Evolutionary conservation across 306 rosid genomes (phyloP).

Genomic region (Prinsepia uniflora): DNA sequence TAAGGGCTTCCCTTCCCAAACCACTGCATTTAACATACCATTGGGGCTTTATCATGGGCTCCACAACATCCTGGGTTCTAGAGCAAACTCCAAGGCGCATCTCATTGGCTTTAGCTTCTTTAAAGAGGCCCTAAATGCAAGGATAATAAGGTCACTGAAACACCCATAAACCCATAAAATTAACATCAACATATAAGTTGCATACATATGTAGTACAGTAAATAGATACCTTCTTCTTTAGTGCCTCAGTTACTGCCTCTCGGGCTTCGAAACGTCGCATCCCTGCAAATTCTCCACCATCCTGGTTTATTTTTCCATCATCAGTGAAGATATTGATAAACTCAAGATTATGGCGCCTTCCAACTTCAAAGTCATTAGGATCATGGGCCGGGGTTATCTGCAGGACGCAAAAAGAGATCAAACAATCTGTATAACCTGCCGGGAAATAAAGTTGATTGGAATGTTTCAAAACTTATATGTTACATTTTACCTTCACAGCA

Average conservation of each 20-base stretch:
- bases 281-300: slow-evolving; percentile 83
- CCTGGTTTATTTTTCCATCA: slow-evolving; percentile 81
- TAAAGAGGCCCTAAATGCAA: slow-evolving; percentile 64
- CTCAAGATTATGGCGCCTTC: slow-evolving; percentile 79
- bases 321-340: slow-evolving; percentile 76
- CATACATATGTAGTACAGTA: slow-evolving; percentile 4
- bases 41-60: slow-evolving; percentile 91
- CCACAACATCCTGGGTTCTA: slow-evolving; percentile 89
- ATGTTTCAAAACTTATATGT: slow-evolving; percentile 7
- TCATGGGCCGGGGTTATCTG: slow-evolving; percentile 99
- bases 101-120: slow-evolving; percentile 80
- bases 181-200: neutral
- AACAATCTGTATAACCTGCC: slow-evolving; percentile 3
- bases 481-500: slow-evolving; percentile 80
- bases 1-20: slow-evolving; percentile 69
- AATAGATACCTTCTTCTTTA: slow-evolving; percentile 67
- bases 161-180: neutral
- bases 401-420: slow-evolving; percentile 26
- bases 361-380: slow-evolving; percentile 94
- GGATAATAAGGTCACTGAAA: slow-evolving; percentile 25
- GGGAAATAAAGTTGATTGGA: slow-evolving; percentile 8
- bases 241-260: slow-evolving; percentile 66
- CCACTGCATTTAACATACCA: slow-evolving; percentile 79
- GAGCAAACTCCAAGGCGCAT: slow-evolving; percentile 94
- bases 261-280: slow-evolving; percentile 88